A percentile compares a stretch with the other conserved stretches of the same genome.
phyloP scores from a whole-genome alignment of 164 flowering plant species.

The Cinnamomum micranthum region DNA sequence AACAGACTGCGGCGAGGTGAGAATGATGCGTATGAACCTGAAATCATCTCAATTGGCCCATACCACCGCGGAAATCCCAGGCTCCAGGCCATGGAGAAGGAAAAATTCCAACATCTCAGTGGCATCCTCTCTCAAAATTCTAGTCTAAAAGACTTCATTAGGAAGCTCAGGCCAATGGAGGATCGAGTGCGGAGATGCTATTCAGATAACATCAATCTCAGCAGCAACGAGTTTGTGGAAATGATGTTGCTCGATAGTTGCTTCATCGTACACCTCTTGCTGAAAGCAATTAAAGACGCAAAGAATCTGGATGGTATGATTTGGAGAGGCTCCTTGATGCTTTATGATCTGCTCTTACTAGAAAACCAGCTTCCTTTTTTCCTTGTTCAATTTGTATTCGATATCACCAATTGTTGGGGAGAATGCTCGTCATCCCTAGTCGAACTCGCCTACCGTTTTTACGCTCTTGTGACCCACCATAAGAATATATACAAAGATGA shows the following conservation, averaged over 20 bases:
- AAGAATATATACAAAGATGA: neutral
- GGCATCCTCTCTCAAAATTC: no score
- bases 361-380: slow-evolving; percentile 15
- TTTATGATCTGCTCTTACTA: neutral
- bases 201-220: slow-evolving; percentile 30
- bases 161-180: neutral
- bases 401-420: neutral
- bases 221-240: slow-evolving; percentile 26
- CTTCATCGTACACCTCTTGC: neutral
- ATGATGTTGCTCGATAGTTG: slow-evolving; percentile 12
- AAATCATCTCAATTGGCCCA: slow-evolving; percentile 6
- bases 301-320: no score
- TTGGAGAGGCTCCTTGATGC: neutral
- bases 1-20: neutral
- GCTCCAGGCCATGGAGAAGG: slow-evolving; percentile 3
- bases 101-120: neutral
- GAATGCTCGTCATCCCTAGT: neutral
- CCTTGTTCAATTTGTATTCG: neutral
- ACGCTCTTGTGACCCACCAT: neutral
- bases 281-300: no score
- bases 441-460: neutral
- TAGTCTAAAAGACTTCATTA: no score
- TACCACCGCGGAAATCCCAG: slow-evolving; percentile 1
- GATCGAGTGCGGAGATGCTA: slow-evolving; percentile 39
- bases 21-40: neutral